These are phyloP conservation scores for Ophiostoma himal-ulmi DNA, from an alignment of 2,329 filamentous ascomycete species.

Conservation along the genomic window DNA sequence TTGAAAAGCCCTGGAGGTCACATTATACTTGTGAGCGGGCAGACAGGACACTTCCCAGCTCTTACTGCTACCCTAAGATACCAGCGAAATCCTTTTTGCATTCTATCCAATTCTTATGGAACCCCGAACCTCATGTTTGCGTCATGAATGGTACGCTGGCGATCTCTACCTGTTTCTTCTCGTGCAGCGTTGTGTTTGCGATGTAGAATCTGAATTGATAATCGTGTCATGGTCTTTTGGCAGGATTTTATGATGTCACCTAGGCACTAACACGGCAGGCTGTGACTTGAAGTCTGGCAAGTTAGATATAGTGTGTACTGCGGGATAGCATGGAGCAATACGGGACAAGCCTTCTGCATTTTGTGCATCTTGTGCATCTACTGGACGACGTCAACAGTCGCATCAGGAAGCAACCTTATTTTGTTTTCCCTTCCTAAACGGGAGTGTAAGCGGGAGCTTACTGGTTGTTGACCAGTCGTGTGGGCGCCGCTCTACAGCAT, in stretches of 20 bases:
- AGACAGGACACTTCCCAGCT: too few relatives aligned
- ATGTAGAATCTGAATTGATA: background rate
- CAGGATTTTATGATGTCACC: background rate
- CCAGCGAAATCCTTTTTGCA: too few relatives aligned
- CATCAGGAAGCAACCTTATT: slow-evolving; percentile 9
- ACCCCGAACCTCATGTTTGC: background rate
- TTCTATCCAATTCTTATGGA: too few relatives aligned
- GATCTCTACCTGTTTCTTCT: background rate
- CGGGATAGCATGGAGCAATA: background rate
- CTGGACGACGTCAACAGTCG: background rate
- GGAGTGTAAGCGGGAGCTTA: background rate
- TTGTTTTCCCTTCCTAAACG: slow-evolving; percentile 1
- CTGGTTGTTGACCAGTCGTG: background rate
- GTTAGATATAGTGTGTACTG: background rate
- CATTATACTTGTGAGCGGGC: background rate
- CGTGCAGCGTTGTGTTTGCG: background rate
- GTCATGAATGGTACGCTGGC: background rate
- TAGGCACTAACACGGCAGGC: background rate
- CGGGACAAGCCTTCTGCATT: background rate
- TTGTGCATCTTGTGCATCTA: background rate
- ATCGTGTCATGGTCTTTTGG: background rate
- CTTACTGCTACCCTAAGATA: too few relatives aligned
- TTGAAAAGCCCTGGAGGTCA: background rate
- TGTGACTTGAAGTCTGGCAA: background rate
- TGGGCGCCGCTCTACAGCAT: background rate